These are phyloP conservation scores for Rhodotorula sp. DNA, from an alignment of 1,284 basidiomycete genomes.

Conservation along the genomic window DNA sequence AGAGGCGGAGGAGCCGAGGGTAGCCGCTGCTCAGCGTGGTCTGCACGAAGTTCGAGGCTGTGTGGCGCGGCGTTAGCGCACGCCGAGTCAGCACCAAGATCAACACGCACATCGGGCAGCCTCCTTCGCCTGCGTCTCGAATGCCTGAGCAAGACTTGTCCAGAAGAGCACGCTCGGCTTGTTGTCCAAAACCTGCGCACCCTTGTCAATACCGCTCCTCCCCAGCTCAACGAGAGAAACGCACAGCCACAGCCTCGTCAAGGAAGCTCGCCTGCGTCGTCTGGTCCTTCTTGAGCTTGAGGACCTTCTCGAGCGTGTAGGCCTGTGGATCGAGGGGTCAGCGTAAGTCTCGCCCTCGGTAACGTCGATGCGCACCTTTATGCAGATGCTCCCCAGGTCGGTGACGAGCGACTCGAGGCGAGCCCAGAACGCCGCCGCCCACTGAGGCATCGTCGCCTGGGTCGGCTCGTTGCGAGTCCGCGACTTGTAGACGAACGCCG, in stretches of 20 bases:
- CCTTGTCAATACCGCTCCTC: too few relatives aligned
- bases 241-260: conserved; percentile 84
- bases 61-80: neutral
- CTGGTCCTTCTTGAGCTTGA: conserved; percentile 80
- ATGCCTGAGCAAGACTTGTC: conserved; percentile 71
- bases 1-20: conserved; percentile 76
- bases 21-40: conserved; percentile 82
- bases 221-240: conserved; percentile 6
- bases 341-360: too few relatives aligned
- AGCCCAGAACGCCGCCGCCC: conserved; percentile 74
- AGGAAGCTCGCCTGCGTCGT: conserved; percentile 74
- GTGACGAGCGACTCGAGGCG: conserved; percentile 78
- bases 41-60: conserved; percentile 78
- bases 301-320: conserved; percentile 89
- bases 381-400: conserved; percentile 75
- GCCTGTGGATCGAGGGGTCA: conserved; percentile 56
- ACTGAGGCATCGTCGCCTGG: conserved; percentile 73
- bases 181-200: conserved; percentile 70
- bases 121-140: conserved; percentile 76
- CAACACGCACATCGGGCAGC: conserved; percentile 62
- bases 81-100: neutral
- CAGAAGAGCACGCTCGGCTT: conserved; percentile 89
- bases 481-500: conserved; percentile 62
- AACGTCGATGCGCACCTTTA: conserved; percentile 61
- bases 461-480: conserved; percentile 81